Percentiles rank a stretch among this genome's conserved stretches.
These are phyloP conservation scores for Colletotrichum sp. DNA, from an alignment of 2,329 filamentous ascomycete species.

Conservation along the genomic window DNA sequence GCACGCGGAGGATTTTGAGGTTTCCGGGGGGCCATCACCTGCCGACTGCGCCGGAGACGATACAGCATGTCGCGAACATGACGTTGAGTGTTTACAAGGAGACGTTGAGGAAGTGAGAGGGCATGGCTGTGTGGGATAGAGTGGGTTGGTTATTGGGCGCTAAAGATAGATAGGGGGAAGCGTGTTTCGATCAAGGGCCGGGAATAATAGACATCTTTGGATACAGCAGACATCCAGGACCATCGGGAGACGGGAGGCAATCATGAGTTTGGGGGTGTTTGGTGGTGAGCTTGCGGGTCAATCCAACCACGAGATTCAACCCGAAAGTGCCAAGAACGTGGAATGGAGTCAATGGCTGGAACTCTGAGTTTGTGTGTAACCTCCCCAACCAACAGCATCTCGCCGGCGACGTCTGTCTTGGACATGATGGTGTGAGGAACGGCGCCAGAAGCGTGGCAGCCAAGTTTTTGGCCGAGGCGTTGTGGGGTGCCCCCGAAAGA, in stretches of 20 bases:
- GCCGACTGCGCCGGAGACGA: slow-evolving; percentile 4
- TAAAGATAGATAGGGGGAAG: not conserved
- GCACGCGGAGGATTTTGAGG: slow-evolving; percentile 1
- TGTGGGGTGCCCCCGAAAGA: not conserved
- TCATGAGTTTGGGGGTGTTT: not conserved
- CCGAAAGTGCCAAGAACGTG: not conserved
- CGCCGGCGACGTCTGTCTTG: not conserved
- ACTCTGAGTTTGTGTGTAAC: not conserved
- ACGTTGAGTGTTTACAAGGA: slow-evolving; percentile 5
- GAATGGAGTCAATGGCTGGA: not conserved
- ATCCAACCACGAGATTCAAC: not conserved
- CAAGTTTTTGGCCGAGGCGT: not conserved
- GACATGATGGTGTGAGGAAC: not conserved
- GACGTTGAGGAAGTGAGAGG: not conserved
- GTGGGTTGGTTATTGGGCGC: not conserved
- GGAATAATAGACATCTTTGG: not conserved
- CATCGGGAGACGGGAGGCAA: not conserved
- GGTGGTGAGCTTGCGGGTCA: not conserved
- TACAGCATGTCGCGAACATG: slow-evolving; percentile 1
- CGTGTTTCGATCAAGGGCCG: not conserved
- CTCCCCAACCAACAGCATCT: not conserved
- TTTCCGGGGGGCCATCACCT: slow-evolving; percentile 8
- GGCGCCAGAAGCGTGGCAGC: not conserved
- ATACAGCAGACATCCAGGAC: not conserved
- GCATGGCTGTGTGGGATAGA: not conserved